Base-by-base conservation (phyloP, 1,139 yeast genomes). In the Taphrina sp. region DNA sequence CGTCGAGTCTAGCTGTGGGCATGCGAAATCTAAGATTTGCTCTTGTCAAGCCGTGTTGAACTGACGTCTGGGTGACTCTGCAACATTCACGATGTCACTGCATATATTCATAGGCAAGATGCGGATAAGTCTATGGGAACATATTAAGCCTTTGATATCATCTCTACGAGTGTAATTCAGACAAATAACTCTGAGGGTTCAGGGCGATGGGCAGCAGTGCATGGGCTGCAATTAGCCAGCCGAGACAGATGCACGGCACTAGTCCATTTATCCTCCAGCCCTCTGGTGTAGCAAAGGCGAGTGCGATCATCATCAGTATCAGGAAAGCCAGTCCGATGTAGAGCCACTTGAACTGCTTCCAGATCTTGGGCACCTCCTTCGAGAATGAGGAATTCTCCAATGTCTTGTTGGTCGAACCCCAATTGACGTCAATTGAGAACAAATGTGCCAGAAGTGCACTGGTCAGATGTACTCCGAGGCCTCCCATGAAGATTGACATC, bases 351-450 rank as follows among this genome's bases (percentile, higher is more conserved):
- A 43, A 52, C 29, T 37, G 38, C 16, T 29, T 31, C 45, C 42
- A 42, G 20, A 60, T 59, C 43, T 56, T 57, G 4, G 59, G 58
- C 24, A 59, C 42, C 42, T 60, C 62, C 20, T 45, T 58, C 46
- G 58, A 60, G 42, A 60, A 59, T 39, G 57, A 57, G 1, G 61
- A 57, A 16, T 55, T 38, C 35, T 60, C 61, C 16, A 59, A 49
- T 33, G 58, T 60, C 22, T 59, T 59, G 12, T 60, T 60, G 12
- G 62, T 60, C n/a, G 61, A 60, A 10, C 62, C 61, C 62, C 61
- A 60, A 22, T 57, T 57, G 60, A 60, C 56, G 56, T 57, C 56
- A 16, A 59, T 28, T 8, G 58, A 52, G 31, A 60, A 52, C 54
- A 59, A 33, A 36, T 59, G 62, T 10, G 53, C 47, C n/a, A 59